phyloP scores from a whole-genome alignment of 805 yeast species.

The Wickerhamiella brachini region DNA sequence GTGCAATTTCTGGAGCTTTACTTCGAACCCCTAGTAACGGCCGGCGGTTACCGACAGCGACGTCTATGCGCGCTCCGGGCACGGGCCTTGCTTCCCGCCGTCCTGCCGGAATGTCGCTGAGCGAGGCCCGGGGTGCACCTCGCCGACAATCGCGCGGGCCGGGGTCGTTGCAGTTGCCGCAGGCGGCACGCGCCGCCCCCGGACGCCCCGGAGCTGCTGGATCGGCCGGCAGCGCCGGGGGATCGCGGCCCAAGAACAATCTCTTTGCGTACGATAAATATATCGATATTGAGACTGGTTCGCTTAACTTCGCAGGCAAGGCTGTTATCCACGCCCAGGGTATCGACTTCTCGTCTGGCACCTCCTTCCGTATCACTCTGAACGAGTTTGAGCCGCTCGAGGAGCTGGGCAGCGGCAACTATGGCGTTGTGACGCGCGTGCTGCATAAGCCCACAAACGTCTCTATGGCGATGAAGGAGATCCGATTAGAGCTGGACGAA shows the following conservation, averaged over 20 bases:
- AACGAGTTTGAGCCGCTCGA: slow-evolving; percentile 61
- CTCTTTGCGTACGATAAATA: slow-evolving; percentile 76
- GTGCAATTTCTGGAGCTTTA: background rate
- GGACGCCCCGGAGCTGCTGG: slow-evolving; percentile 1
- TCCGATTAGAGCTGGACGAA: slow-evolving; percentile 82
- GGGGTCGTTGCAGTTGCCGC: background rate
- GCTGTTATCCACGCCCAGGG: slow-evolving; percentile 87
- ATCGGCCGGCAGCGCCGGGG: background rate
- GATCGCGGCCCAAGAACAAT: slow-evolving; percentile 8
- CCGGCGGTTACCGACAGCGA: background rate
- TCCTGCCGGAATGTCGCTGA: background rate
- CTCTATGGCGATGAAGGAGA: slow-evolving; percentile 95
- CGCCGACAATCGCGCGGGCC: background rate
- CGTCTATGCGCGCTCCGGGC: background rate
- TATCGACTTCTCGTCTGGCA: slow-evolving; percentile 77
- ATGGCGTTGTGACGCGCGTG: slow-evolving; percentile 90
- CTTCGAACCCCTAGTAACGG: background rate
- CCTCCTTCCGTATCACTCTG: slow-evolving; percentile 70
- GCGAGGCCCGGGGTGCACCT: background rate
- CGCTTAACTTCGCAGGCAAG: slow-evolving; percentile 83
- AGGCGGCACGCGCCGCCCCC: background rate
- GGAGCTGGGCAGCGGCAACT: slow-evolving; percentile 90
- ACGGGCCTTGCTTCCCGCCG: slow-evolving; percentile 18
- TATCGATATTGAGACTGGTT: slow-evolving; percentile 83
- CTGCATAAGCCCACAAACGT: slow-evolving; percentile 86